A percentile compares a stretch with the other conserved stretches of the same genome.
Evolutionary conservation across 768 basidiomycete species (phyloP).

Genomic region (Mycena crocata): DNA sequence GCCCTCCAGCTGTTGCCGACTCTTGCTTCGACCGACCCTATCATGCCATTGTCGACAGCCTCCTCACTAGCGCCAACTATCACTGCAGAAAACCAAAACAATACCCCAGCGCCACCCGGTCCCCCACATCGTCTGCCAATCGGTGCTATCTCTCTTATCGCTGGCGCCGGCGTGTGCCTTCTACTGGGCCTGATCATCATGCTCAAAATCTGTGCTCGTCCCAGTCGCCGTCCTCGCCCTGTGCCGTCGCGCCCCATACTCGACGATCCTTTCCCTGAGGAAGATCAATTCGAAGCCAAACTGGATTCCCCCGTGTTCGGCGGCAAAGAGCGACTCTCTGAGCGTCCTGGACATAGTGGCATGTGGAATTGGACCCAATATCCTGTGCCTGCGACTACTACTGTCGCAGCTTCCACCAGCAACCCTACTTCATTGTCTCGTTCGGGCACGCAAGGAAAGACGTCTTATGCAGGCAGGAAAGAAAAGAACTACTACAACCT

Average conservation of each 20-base stretch:
- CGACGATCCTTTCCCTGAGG: constrained; percentile 64
- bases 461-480: constrained; percentile 19
- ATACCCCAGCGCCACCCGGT: constrained; percentile 9
- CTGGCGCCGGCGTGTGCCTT: constrained; percentile 61
- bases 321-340: constrained; percentile 71
- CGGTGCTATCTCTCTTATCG: constrained; percentile 63
- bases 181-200: constrained; percentile 62
- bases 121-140: constrained; percentile 56
- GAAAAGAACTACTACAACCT: constrained; percentile 39
- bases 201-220: constrained; percentile 60
- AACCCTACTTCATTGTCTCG: constrained; percentile 23
- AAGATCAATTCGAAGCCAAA: constrained; percentile 50
- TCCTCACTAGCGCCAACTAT: constrained; percentile 30
- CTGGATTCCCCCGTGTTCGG: constrained; percentile 80
- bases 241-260: constrained; percentile 83
- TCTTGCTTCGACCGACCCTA: constrained; percentile 1
- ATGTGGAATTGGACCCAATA: constrained; percentile 72
- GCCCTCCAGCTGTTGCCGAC: constrained; percentile 1
- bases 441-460: constrained; percentile 28
- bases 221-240: constrained; percentile 63
- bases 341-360: constrained; percentile 50
- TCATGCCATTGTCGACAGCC: neutral
- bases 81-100: constrained; percentile 21
- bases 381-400: constrained; percentile 47
- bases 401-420: constrained; percentile 22